Evolutionary conservation across 805 yeast genomes (phyloP), one percentile per base, ranked within the genome.

Genomic region (Teunomyces aglyptinius): DNA sequence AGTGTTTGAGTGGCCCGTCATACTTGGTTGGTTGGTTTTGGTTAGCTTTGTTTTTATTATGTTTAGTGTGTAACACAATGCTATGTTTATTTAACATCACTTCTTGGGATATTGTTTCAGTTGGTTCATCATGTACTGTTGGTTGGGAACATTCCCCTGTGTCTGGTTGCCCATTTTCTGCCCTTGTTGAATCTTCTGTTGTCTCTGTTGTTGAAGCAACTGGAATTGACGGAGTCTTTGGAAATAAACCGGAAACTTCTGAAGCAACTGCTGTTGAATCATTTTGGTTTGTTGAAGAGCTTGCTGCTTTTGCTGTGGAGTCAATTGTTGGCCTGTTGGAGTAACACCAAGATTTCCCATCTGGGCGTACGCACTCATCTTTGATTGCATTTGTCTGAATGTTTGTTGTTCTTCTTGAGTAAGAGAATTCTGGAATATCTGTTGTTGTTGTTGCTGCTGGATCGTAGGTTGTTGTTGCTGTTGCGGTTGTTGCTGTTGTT

Each of bases 261-360:
- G 65, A 2, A 60, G 40, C 45, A 62, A 50, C 26, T 62, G 67
- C 39, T 61, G 66, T 43, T 61, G 65, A 11, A 57, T 49, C 24
- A 52, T 47, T 45, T 70, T 69, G 12, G 75, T 73, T 51, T 72
- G 76, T 45, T 68, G 73, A 12, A 69, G 50, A 1, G 77, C 76
- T 45, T 70, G 75, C 46, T 70, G 76, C 42, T 71, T 74, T 47
- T 72, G 77, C 41, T 68, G 73, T 3, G 73, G 72, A 4, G 71
- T 68, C 40, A 72, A 63, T 35, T 64, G 64, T 20, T 68, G 61
- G 20, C 75, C 60, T 46, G 67, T 71, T n/a, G 77, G 77, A 1
- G 76, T 70, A 12, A 65, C 53, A 1, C 77, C 77, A 10, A 70
- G 58, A 45, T 69, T 67, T 4, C 76, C 73, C 75, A 72, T 71